These are phyloP conservation scores for Gracilariopsis chorda DNA, from an alignment of 23 red algal species.

Conservation along the genomic window DNA sequence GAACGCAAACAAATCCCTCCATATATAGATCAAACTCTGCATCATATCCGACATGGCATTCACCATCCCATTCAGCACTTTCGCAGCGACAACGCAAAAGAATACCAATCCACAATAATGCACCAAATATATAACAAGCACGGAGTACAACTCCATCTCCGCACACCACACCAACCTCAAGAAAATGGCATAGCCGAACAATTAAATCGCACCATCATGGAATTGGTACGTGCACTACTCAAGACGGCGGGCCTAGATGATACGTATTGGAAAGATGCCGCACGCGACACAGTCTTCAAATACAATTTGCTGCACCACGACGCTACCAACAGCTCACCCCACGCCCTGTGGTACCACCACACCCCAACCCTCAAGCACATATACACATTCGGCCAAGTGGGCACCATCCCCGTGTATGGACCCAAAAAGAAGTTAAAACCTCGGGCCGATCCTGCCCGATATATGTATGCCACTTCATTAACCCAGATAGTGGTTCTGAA, in stretches of 20 bases:
- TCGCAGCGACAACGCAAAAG: neutral
- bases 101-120: neutral
- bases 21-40: neutral
- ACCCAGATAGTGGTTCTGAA: neutral
- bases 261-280: neutral
- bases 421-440: neutral
- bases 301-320: neutral
- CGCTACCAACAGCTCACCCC: neutral
- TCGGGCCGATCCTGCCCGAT: neutral
- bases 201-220: conserved; percentile 10
- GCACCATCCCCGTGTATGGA: neutral
- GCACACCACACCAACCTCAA: conserved; percentile 5
- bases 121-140: neutral
- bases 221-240: neutral
- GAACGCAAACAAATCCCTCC: neutral
- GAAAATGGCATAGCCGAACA: conserved; percentile 12
- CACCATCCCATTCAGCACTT: neutral
- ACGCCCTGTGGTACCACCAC: neutral
- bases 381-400: neutral
- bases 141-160: neutral
- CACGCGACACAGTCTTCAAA: neutral
- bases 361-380: neutral
- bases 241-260: neutral
- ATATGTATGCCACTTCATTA: neutral
- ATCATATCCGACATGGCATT: neutral